Base-by-base conservation (phyloP, 306 rosid genomes). In the peach (Prunus persica) region DNA sequence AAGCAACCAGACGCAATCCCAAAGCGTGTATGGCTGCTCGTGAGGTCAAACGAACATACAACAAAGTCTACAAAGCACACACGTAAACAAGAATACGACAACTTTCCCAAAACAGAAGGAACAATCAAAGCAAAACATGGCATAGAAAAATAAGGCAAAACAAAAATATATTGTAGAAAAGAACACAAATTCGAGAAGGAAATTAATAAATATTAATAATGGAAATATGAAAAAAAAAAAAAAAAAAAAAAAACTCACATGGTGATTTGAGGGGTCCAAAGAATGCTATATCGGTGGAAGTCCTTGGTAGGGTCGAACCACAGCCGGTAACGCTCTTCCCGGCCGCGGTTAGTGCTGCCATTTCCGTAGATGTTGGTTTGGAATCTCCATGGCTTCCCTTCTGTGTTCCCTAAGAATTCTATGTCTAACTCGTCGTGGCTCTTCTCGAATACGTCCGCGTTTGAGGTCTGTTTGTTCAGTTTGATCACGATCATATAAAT, bases 281-380 rank as follows among this genome's bases (percentile, higher is more conserved):
- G 97, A 65, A 95, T 92, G 91, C 97, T 90, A 66, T 95, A 95
- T 38, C 97, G 83, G 66, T 92, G 99, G 41, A 65, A 91, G 69
- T 80, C 85, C 69, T 79, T 89, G 30, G 89, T 75, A 2, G 99
- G 99, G 46, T 95, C 99, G 76, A 95, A 95, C 99, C 99, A 95
- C 13, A 95, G 88, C 15, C 99, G 92, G 66, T 89, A 95, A 0
- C 99, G 87, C 66, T 95, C 99, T 76, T 95, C 98, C 0, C 99
- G 87, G 65, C 99, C 99, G 14, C 97, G 98, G 80, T 66, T 65
- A 2, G 97, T 92, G 84, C 99, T 95, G 3, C 98, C 99, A 57
- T 92, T 92, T 16, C 99, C 99, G 69, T 95, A 95, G 57, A 92
- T 63, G 58, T 95, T 95, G 15, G 99, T 95, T 84, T 95, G 99